Evolutionary conservation across 1,284 basidiomycete genomes (phyloP), one percentile per base, ranked within the genome.

Genomic region (Omphalotus olearius): DNA sequence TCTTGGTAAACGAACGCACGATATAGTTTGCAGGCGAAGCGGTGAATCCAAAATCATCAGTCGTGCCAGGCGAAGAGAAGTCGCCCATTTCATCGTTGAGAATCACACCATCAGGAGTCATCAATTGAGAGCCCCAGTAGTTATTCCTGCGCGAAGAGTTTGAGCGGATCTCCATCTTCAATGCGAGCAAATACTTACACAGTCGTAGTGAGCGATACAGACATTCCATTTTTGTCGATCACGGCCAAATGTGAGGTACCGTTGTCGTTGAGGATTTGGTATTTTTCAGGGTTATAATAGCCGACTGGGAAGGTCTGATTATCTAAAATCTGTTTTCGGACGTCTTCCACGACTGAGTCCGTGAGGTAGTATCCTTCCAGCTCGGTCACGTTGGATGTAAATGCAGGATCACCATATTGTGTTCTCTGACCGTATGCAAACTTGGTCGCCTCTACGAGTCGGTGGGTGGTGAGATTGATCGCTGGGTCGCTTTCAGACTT

Each of bases 361-460:
- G 45, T 36, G 10, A 66, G 47, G 44, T 61, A 63, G 28, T 55
- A 51, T 16, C 35, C 18, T 46, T 63, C 56, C 38, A 66, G 51
- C 4, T 52, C 51, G 2, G 63, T 58, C 14, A 66, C 64, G 42
- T 66, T 66, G 11, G 52, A n/a, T 1, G 63, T 66, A 48, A 62
- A 64, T 5, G 62, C 63, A 0, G 63, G 63, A 52, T 64, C 63
- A n/a, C 64, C 64, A 37, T 56, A 57, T 38, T 45, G 50, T 14
- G 57, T 61, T 14, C 61, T 57, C 50, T 62, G 59, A 2, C 60
- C 59, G 47, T 58, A 67, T 48, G 59, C 61, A 64, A 71, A 75
- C 55, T 72, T 70, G 30, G 72, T 64, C 1, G 69, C 67, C 55
- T 78, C 71, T n/a, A 75, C 64, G 35, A 77, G 62, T 37, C 68